Evolutionary conservation across 2,329 filamentous ascomycete genomes (phyloP), one percentile per base, ranked within the genome.

Genomic region (Tetracladium maxilliforme): DNA sequence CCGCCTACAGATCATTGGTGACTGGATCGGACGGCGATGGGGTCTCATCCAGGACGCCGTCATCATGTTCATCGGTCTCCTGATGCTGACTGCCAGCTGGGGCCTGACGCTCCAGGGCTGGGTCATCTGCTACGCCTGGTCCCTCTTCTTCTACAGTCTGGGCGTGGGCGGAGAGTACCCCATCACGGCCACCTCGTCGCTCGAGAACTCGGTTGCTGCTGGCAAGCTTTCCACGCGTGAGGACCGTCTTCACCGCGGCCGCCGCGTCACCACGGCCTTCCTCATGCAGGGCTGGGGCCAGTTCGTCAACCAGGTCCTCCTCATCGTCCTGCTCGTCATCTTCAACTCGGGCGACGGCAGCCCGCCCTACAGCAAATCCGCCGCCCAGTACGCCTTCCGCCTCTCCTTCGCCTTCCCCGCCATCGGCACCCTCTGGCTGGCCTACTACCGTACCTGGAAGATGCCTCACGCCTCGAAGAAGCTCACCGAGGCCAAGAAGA

Each of bases 201-300:
- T 95, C 72, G 84, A 93, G 50, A 83, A 86, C 43, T 78, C 82
- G 10, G 77, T 86, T 22, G 72, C 80, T n/a, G 57, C 82, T 19
- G 86, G 87, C 33, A 86, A 77, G 49, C 57, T 93, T 27, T 94
- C 87, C 6, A 93, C 84, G 30, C 77, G 76, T 33, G 83, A 93
- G 27, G 87, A 95, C 49, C 82, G 87, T 47, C 72, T 95, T 26
- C 87, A 95, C 59, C 83, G 87, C 54, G 87, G 87, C 35, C 81
- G 87, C 45, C 92, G 92, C 52, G 87, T 94, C 47, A 93, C 84
- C 37, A 83, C 78, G 50, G 86, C 87, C 30, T 95, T 95, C 61
- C 54, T 95, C 54, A 94, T 95, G 87, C 87, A 95, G 54, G 87
- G 87, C 27, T 95, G 87, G 87, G 87, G 87, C 37, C 87, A 95